Conservation (phyloP, 768 basidiomycete species). For the Tephrocybe sp. region DNA sequence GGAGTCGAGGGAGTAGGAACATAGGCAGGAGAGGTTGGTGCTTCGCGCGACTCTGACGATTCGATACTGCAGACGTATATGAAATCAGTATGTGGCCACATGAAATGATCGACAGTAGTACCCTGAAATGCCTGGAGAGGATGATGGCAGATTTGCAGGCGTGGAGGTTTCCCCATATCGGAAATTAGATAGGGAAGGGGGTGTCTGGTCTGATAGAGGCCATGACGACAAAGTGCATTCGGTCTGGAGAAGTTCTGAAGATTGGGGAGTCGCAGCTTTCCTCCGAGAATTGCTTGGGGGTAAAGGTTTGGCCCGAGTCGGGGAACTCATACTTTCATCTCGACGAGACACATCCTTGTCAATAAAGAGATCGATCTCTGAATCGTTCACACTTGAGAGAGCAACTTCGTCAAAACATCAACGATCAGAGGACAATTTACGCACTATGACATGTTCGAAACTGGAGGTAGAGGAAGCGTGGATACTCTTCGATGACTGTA, state of each 20-base stretch:
- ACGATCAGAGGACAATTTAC: background rate
- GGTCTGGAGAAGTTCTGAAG: background rate
- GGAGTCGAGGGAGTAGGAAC: slow-evolving; percentile 2
- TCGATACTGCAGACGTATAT: background rate
- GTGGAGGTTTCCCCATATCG: background rate
- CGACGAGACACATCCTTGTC: background rate
- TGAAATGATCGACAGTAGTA: background rate
- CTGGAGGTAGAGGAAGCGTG: too few species aligned
- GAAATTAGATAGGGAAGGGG: background rate
- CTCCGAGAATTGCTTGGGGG: background rate
- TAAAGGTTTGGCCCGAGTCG: background rate
- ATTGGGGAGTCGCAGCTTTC: background rate
- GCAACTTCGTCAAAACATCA: background rate
- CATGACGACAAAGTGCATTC: background rate
- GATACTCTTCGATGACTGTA: background rate
- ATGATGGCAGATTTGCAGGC: background rate
- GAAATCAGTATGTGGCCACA: background rate
- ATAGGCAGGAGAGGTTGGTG: slow-evolving; percentile 2
- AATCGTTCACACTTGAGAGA: background rate
- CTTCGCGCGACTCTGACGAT: background rate
- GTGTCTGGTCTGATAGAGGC: background rate
- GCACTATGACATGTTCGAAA: background rate
- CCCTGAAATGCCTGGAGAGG: background rate
- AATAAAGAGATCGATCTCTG: too few species aligned
- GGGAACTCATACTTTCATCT: background rate